phyloP scores from a whole-genome alignment of 345 rosid genomes.

The Bruguiera sexangula region DNA sequence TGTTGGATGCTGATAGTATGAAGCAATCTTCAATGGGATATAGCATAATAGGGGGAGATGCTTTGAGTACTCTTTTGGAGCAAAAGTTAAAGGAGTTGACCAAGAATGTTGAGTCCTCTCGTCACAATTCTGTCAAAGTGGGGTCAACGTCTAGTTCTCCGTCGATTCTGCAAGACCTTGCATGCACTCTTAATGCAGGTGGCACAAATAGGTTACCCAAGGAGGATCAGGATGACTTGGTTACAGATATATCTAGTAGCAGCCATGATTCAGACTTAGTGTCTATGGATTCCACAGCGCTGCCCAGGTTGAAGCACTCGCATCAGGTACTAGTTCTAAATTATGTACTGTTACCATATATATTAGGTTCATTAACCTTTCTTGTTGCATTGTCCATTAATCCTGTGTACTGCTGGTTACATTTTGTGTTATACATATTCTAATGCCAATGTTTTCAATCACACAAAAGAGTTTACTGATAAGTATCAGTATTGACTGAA shows the following conservation, averaged over 20 bases:
- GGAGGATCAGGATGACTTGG: slow-evolving; percentile 12
- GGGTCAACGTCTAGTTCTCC: slow-evolving; percentile 33
- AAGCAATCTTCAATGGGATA: slow-evolving; percentile 50
- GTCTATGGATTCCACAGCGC: slow-evolving; percentile 22
- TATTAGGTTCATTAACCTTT: background rate
- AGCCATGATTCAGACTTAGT: slow-evolving; percentile 24
- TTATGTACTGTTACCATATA: background rate
- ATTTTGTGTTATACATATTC: background rate
- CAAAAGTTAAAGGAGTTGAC: slow-evolving; percentile 76
- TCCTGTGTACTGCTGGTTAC: background rate
- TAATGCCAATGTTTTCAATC: background rate
- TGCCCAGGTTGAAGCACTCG: slow-evolving; percentile 27
- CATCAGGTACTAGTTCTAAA: slow-evolving; percentile 41
- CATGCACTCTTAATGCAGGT: slow-evolving; percentile 18
- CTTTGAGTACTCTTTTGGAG: slow-evolving; percentile 75
- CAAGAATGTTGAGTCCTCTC: slow-evolving; percentile 50
- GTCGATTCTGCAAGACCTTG: slow-evolving; percentile 28
- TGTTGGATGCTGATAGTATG: slow-evolving; percentile 41
- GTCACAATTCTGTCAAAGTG: slow-evolving; percentile 28
- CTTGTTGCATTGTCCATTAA: background rate
- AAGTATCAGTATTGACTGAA: no score
- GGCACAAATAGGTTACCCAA: slow-evolving; percentile 20
- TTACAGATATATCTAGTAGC: slow-evolving; percentile 21
- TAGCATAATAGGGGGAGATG: slow-evolving; percentile 72
- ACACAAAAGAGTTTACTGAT: no score